Conservation (phyloP, 768 basidiomycete species). For the Kwoniella sp. region DNA sequence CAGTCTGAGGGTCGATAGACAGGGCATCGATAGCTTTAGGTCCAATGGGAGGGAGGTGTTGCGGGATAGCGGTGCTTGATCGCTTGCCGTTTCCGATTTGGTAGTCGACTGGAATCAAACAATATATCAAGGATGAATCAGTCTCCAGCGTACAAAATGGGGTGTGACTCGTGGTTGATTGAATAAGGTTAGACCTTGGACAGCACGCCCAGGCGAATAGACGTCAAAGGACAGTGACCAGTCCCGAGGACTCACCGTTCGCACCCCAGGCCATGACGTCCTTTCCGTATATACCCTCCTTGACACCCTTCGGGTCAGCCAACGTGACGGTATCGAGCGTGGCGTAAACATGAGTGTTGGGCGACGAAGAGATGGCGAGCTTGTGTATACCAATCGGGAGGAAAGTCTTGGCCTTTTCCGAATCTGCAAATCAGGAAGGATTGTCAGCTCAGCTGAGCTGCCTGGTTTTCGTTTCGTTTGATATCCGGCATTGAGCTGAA, state of each 20-base stretch:
- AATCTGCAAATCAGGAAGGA: conserved; percentile 59
- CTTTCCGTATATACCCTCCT: conserved; percentile 51
- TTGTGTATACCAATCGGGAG: conserved; percentile 67
- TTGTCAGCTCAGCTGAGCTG: conserved; percentile 51
- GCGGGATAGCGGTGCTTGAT: conserved; percentile 57
- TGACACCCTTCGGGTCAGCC: conserved; percentile 55
- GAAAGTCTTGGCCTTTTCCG: conserved; percentile 65
- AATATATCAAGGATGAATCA: too few species aligned
- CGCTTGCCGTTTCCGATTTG: conserved; percentile 58
- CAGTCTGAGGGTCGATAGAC: not conserved
- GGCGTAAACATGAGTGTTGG: conserved; percentile 72
- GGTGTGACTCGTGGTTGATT: too few species aligned
- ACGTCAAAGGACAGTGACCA: too few species aligned
- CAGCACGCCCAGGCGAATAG: too few species aligned
- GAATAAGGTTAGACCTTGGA: too few species aligned
- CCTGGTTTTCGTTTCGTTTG: too few species aligned
- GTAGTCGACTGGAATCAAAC: conserved; percentile 52
- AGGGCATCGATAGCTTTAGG: conserved; percentile 22
- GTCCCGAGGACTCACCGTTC: conserved; percentile 37
- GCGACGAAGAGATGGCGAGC: conserved; percentile 61
- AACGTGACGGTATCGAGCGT: conserved; percentile 67
- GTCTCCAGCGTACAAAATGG: too few species aligned
- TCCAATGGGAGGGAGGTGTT: conserved; percentile 55
- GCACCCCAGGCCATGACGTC: conserved; percentile 56
- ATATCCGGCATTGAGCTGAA: conserved; percentile 4